Evolutionary conservation across 129 eudicot species (phyloP), one percentile per base, ranked within the genome.

Genomic region (Pittosporum tobira): DNA sequence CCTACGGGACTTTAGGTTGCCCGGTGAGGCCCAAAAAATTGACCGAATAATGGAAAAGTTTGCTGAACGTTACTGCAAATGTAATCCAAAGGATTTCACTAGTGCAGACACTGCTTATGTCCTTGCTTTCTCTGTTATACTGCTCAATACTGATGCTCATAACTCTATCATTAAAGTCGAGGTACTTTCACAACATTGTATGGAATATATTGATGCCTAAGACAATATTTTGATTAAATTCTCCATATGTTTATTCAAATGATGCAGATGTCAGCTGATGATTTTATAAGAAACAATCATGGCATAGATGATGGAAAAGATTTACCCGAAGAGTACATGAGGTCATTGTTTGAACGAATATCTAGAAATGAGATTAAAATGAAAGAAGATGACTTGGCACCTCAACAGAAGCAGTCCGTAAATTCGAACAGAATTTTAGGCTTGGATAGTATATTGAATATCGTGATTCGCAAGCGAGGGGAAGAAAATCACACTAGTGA

Each of bases 71-170:
- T 93, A 84, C 72, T 87, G 99, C 69, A 88, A 84, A 77, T 88
- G 96, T 55, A 93, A 93, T 73, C 88, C 96, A 11, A 87, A 80
- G 65, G 85, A 67, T 40, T 93, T 93, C 63, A 81, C 85, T 25
- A 93, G 96, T 84, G 99, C 99, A 38, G 99, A 93, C 68, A 87
- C 99, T 19, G 99, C 99, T 52, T 93, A 93, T 74, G 96, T 93
- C 43, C 99, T 93, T 60, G 94, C 99, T 6, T 77, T 77, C 64
- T 75, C 88, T 19, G 82, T 81, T 62, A 84, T 84, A 72, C 0
- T 81, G 82, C 82, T 84, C 23, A 84, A 81, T 58, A 81, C 94
- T n/a, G 88, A 85, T 73, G 85, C 85, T 18, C 85, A 85, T 54
- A 75, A 78, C 48, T 81, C 81, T 20, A 85, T 75, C 81, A 83